A percentile compares a stretch with the other conserved stretches of the same genome.
Evolutionary conservation across 148 eudicot genomes (phyloP).

Genomic region (Rhododendron griersonianum): DNA sequence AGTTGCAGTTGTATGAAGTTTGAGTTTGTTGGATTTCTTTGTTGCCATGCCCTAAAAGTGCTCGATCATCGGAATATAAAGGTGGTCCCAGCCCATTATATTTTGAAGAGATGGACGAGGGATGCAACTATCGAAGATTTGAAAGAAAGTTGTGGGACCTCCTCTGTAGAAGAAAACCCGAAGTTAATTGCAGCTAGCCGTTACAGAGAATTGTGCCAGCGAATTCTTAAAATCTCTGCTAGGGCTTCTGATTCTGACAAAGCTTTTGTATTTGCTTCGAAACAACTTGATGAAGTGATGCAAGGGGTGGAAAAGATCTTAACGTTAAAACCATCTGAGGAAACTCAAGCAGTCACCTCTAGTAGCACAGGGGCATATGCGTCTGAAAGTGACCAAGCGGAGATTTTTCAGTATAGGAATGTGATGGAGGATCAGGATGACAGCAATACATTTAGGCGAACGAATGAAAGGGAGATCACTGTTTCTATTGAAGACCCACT

Average conservation of each 20-base stretch:
- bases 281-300: conserved; percentile 19
- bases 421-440: conserved; percentile 11
- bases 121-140: conserved; percentile 9
- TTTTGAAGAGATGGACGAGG: conserved; percentile 19
- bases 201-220: conserved; percentile 16
- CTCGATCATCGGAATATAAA: conserved; percentile 21
- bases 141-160: neutral
- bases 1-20: conserved; percentile 20
- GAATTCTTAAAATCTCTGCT: conserved; percentile 19
- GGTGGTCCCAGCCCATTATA: conserved; percentile 17
- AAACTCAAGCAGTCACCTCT: conserved; percentile 14
- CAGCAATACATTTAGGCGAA: conserved; percentile 1
- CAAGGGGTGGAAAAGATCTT: conserved; percentile 24
- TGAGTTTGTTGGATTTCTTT: conserved; percentile 17
- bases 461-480: conserved; percentile 11
- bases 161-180: neutral
- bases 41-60: conserved; percentile 22
- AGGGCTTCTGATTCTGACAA: conserved; percentile 22
- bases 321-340: conserved; percentile 10
- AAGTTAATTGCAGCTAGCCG: conserved; percentile 14
- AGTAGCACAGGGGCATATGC: conserved; percentile 14
- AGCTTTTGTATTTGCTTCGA: conserved; percentile 21
- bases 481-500: conserved; percentile 3
- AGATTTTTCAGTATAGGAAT: conserved; percentile 13
- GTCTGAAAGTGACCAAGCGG: conserved; percentile 22